Conservation (phyloP, 192 early-diverging fungal genomes). For the Lobosporangium transversale region DNA sequence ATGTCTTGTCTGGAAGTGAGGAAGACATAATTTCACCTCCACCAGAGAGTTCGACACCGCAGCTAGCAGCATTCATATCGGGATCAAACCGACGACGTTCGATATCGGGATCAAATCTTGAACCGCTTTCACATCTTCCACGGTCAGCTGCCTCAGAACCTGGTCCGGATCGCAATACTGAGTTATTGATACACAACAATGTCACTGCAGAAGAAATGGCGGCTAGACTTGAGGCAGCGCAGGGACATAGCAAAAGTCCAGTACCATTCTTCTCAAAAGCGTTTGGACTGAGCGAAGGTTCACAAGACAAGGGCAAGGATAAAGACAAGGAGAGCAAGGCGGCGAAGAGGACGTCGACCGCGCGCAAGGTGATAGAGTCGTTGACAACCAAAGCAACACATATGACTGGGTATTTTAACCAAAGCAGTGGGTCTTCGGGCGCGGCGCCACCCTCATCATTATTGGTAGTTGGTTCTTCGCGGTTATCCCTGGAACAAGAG, state of each 20-base stretch:
- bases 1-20: constrained; percentile 40
- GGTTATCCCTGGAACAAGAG: neutral
- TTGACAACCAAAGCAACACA: constrained; percentile 38
- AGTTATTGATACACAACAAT: constrained; percentile 9
- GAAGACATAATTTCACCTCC: constrained; percentile 18
- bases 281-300: constrained; percentile 18
- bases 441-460: neutral
- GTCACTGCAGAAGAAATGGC: constrained; percentile 25
- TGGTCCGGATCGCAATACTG: constrained; percentile 25
- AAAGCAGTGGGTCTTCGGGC: neutral
- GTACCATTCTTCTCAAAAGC: constrained; percentile 7
- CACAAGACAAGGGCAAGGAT: constrained; percentile 3
- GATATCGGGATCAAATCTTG: constrained; percentile 4
- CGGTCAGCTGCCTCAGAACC: constrained; percentile 28
- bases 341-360: constrained; percentile 27
- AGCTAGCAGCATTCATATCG: constrained; percentile 11
- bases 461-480: neutral
- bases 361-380: constrained; percentile 41
- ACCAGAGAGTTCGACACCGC: constrained; percentile 12
- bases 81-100: neutral
- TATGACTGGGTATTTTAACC: constrained; percentile 48
- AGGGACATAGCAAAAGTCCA: constrained; percentile 17
- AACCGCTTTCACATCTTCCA: constrained; percentile 14
- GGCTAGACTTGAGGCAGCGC: constrained; percentile 24
- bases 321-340: constrained; percentile 15